Base-by-base conservation (phyloP, 306 rosid genomes). In the Prunus campanulata region DNA sequence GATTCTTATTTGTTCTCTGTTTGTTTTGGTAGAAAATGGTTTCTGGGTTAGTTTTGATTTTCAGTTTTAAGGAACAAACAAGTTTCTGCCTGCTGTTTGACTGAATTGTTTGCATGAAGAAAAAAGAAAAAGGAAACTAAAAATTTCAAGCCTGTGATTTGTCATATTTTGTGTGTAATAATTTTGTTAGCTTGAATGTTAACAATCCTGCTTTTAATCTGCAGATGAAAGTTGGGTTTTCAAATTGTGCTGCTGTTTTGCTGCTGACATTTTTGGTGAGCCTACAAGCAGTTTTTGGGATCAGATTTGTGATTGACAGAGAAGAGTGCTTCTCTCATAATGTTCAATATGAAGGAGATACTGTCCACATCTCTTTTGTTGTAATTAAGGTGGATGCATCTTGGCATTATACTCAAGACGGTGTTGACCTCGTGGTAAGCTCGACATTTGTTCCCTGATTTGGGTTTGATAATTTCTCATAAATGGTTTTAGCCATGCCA, bases 251-350 rank as follows among this genome's bases (percentile, higher is more conserved):
- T 63, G 78, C 47, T 62, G 75, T 72, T 51, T n/a, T 72, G 29
- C 48, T 77, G 67, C 13, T 81, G 82, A 74, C 80, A 67, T 77
- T 75, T 20, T 70, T 85, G 65, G 78, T 74, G 27, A 81, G 70
- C 80, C 49, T 83, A 42, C 79, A 83, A 61, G 71, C 32, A n/a
- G 89, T 79, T 74, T 4, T 72, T 74, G 92, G 96, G 32, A 87
- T 91, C 29, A 86, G 96, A 86, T 89, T 91, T 88, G 92, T 89
- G 78, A 81, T 91, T 52, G 87, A 89, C 47, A 83, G 80, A 83
- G 85, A 86, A 46, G 96, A 91, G 19, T 91, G 96, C 78, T 89
- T 81, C 79, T 81, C 87, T 69, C 90, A 89, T 70, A 2, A 83
- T 71, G 84, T 87, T 67, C 20, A 75, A 60, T 76, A 84, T 57